Evolutionary conservation across 257 asterid species (phyloP).

Genomic region (Nicotiana knightiana): DNA sequence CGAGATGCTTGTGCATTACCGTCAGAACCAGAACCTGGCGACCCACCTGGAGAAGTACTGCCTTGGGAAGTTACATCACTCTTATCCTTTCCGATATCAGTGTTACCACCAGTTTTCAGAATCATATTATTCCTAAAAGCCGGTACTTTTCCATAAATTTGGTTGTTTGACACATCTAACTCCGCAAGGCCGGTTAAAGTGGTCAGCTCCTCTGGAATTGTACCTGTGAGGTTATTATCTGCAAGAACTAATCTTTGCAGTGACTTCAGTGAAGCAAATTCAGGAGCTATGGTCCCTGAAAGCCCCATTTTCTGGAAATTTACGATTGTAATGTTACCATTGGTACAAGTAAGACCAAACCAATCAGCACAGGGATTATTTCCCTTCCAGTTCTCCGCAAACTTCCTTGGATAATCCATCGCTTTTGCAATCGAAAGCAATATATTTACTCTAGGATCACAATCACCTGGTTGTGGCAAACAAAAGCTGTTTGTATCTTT

Average conservation of each 20-base stretch:
- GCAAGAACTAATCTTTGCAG: slow-evolving; percentile 74
- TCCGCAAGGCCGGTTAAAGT: slow-evolving; percentile 46
- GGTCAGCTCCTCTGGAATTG: slow-evolving; percentile 58
- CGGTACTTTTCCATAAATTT: slow-evolving; percentile 65
- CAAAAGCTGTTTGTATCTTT: slow-evolving; percentile 66
- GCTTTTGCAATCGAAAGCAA: slow-evolving; percentile 48
- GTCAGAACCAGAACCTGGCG: slow-evolving; percentile 18
- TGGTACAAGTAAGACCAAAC: slow-evolving; percentile 75
- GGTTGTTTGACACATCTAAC: slow-evolving; percentile 78
- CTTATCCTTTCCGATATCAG: slow-evolving; percentile 60
- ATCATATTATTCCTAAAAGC: slow-evolving; percentile 43
- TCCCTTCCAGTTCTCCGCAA: slow-evolving; percentile 77
- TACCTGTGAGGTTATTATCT: slow-evolving; percentile 62
- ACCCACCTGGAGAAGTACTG: slow-evolving; percentile 23
- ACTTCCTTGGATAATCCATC: slow-evolving; percentile 57
- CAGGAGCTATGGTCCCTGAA: slow-evolving; percentile 61
- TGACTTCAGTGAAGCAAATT: slow-evolving; percentile 47
- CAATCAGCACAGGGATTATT: slow-evolving; percentile 81
- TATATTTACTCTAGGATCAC: slow-evolving; percentile 61
- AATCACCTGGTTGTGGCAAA: slow-evolving; percentile 69
- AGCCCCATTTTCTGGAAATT: slow-evolving; percentile 87
- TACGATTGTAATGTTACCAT: slow-evolving; percentile 62
- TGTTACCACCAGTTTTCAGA: slow-evolving; percentile 61
- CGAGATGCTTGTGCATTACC: not conserved
- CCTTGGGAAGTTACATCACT: slow-evolving; percentile 24